These are phyloP conservation scores for Coemansia sp. DNA, from an alignment of 192 early-diverging fungal genomes.

Conservation along the genomic window DNA sequence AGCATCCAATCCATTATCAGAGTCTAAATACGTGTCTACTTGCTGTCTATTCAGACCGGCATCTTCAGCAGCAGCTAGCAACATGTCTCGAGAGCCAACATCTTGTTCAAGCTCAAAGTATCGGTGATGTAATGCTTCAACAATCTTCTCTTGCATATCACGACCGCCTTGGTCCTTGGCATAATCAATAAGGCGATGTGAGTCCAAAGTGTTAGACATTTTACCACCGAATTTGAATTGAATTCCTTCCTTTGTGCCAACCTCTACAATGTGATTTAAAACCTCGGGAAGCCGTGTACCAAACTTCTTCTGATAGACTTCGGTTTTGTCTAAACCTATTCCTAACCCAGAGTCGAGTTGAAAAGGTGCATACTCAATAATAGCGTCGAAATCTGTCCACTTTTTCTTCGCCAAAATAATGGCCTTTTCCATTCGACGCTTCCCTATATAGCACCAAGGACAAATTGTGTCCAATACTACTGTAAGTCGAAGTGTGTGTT, in stretches of 20 bases:
- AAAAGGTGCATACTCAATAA: conserved; percentile 66
- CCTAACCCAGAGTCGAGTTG: conserved; percentile 63
- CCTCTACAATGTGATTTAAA: conserved; percentile 51
- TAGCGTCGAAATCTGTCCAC: conserved; percentile 58
- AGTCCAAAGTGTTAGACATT: conserved; percentile 63
- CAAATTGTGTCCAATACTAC: conserved; percentile 69
- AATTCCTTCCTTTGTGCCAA: conserved; percentile 67
- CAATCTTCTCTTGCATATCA: conserved; percentile 56
- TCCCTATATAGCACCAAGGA: conserved; percentile 79
- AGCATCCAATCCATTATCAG: conserved; percentile 57
- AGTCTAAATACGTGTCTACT: conserved; percentile 56
- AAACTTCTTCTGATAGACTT: conserved; percentile 65
- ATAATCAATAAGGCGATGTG: conserved; percentile 66
- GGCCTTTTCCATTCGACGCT: conserved; percentile 69
- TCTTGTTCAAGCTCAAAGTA: conserved; percentile 76
- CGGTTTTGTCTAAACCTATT: conserved; percentile 55
- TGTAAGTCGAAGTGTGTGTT: conserved; percentile 56
- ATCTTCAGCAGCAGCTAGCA: conserved; percentile 59
- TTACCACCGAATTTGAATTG: conserved; percentile 64
- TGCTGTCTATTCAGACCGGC: conserved; percentile 60
- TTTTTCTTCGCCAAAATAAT: conserved; percentile 46
- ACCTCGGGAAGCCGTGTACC: conserved; percentile 62
- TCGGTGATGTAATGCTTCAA: conserved; percentile 61
- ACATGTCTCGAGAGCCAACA: conserved; percentile 60
- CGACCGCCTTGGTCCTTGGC: conserved; percentile 45